These are phyloP conservation scores for Mycena citricolor DNA, from an alignment of 1,284 basidiomycete genomes.

Conservation along the genomic window DNA sequence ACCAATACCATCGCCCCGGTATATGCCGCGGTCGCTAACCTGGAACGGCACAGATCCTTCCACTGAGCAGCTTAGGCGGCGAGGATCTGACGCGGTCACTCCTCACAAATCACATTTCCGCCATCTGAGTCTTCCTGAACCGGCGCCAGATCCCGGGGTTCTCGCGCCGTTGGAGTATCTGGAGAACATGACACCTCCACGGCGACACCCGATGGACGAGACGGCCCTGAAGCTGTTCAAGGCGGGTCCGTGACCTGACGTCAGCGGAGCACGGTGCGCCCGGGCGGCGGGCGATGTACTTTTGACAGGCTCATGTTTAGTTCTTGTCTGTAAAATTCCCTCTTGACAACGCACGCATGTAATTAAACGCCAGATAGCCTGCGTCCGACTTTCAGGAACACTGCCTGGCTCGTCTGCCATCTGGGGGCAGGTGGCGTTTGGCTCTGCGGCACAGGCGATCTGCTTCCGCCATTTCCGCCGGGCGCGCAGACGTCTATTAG, in stretches of 20 bases:
- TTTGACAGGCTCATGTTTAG: too few relatives aligned
- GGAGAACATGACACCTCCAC: constrained; percentile 42
- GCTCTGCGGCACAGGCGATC: too few relatives aligned
- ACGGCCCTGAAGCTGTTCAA: constrained; percentile 51
- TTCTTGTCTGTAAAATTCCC: neutral
- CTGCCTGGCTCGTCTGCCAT: too few relatives aligned
- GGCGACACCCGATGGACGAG: constrained; percentile 56
- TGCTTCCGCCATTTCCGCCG: too few relatives aligned
- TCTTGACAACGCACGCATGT: neutral
- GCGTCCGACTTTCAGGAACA: too few relatives aligned
- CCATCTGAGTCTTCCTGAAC: constrained; percentile 14
- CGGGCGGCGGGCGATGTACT: too few relatives aligned
- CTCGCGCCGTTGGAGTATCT: constrained; percentile 59
- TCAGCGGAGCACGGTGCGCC: too few relatives aligned
- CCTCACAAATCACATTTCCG: constrained; percentile 19
- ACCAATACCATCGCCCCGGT: constrained; percentile 21
- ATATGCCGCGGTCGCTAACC: constrained; percentile 15
- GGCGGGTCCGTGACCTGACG: constrained; percentile 19
- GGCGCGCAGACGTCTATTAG: too few relatives aligned
- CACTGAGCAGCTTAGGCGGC: constrained; percentile 7
- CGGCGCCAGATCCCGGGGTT: constrained; percentile 26
- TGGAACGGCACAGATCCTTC: constrained; percentile 17
- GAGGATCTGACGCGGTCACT: constrained; percentile 19
- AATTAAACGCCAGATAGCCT: neutral
- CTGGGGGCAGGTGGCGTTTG: too few relatives aligned